A percentile compares a stretch with the other conserved stretches of the same genome.
Evolutionary conservation across 768 basidiomycete species (phyloP).

Genomic region (Cyclocybe aegerita): DNA sequence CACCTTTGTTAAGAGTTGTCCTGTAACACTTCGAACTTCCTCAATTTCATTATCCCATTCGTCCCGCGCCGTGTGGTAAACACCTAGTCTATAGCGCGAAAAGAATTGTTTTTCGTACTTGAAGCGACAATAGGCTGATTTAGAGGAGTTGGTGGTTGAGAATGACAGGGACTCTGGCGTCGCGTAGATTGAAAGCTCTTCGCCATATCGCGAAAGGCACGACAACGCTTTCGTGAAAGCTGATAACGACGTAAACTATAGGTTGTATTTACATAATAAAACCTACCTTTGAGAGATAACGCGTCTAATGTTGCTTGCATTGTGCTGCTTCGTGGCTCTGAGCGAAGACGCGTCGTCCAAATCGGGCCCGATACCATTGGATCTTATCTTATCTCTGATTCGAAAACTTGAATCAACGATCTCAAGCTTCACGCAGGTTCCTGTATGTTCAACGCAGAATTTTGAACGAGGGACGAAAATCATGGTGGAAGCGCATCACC

Average conservation of each 20-base stretch:
- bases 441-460: neutral
- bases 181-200: constrained; percentile 73
- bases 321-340: neutral
- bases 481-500: constrained; percentile 57
- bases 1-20: constrained; percentile 74
- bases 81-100: constrained; percentile 54
- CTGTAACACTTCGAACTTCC: constrained; percentile 45
- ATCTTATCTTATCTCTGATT: constrained; percentile 7
- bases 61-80: constrained; percentile 12
- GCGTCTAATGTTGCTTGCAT: constrained; percentile 75
- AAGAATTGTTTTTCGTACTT: constrained; percentile 71
- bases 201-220: constrained; percentile 81
- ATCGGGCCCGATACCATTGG: neutral
- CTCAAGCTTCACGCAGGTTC: neutral
- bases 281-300: constrained; percentile 49
- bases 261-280: constrained; percentile 8
- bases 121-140: constrained; percentile 82
- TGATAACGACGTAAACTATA: constrained; percentile 27
- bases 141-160: constrained; percentile 76
- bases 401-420: no score
- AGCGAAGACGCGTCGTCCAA: constrained; percentile 2
- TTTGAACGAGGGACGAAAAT: neutral
- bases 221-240: constrained; percentile 74
- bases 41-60: constrained; percentile 30
- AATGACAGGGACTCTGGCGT: constrained; percentile 58